Base-by-base conservation (phyloP, 192 early-diverging fungal genomes). In the Umbelopsis sp. region DNA sequence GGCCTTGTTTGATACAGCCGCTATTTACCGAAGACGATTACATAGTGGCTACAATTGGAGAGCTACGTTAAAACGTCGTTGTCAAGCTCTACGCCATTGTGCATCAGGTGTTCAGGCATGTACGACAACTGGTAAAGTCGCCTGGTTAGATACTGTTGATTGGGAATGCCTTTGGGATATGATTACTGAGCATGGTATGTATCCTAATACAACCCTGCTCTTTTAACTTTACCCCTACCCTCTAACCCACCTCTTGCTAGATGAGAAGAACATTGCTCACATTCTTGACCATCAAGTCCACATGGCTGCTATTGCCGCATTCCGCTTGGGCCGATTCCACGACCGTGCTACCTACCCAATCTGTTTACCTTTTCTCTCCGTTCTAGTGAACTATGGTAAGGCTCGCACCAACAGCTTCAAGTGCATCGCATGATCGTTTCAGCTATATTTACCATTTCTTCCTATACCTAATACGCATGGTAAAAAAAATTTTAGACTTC, bases 171-270 rank as follows among this genome's bases (percentile, higher is more conserved):
- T 75, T 16, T 80, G 78, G 78, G 78, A 80, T 56, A 80, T 80
- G 73, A 75, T 80, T n/a, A 73, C 78, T 14, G 78, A 80, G 49
- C 78, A 80, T 70, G 78, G 78, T 80, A 73, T 34, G 38, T 16
- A 29, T 59, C 25, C 26, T 17, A 20, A 4, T 26, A 22, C 7
- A 12, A 12, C 53, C 25, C 24, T 11, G 11, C 7, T 16, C 32
- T 29, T 32, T 68, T 29, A n/a, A n/a, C n/a, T 45, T 65, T 17
- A 20, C 26, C 34, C 24, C 5, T 14, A 67, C 41, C 4, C 7
- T 16, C 49, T 20, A 4, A 26, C 26, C 14, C 17, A 45, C 22
- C 21, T 71, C 56, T 20, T 6, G 10, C 10, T 73, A 80, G 78
- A 80, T 66, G 74, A 80, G 45, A 31, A 24, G 20, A 80, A 80